Evolutionary conservation across 1,284 basidiomycete genomes (phyloP), one percentile per base, ranked within the genome.

Genomic region (Wolfiporia cocos): DNA sequence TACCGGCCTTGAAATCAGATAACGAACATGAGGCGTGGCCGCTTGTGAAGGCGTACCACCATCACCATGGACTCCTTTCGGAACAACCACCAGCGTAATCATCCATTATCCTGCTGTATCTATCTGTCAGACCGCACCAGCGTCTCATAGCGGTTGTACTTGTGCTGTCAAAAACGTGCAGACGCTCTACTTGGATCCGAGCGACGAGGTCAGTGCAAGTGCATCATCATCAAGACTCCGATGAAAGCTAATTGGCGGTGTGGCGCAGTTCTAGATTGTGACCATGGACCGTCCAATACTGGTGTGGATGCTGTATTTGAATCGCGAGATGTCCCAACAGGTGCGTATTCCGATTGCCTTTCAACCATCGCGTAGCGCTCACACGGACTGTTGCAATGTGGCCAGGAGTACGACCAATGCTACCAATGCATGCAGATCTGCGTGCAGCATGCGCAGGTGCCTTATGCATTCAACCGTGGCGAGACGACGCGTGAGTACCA

Each of bases 251-350:
- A n/a, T 29, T 29, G 26, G 9, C 23, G 17, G 26, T 22, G 15
- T 38, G 14, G 19, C 20, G 9, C 37, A 26, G 4, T 5, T 6
- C n/a, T 4, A 15, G 2, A 19, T 4, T 37, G 33, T 28, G 35
- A 38, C 10, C 29, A 15, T 71, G 69, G 78, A 79, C 46, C 80
- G 76, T 54, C 81, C 80, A 11, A 75, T 85, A 49, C 69, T 85
- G 28, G 78, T 85, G 31, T 86, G 84, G 84, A 84, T 86, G 77
- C 64, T 86, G 39, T 81, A 78, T 6, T 62, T 85, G 53, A 86
- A 85, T 55, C 69, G 83, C 43, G 81, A 86, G 59, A 76, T 85
- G 53, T 74, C 76, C 6, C 67, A 28, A 28, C 26, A 28, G 14
- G 14, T 7, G 26, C 7, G 55, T 47, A 74, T 53, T 10, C 24